Percentiles rank a stretch among this genome's conserved stretches.
phyloP scores from a whole-genome alignment of 2,329 filamentous ascomycete species.

The Lecanicillium sp. region DNA sequence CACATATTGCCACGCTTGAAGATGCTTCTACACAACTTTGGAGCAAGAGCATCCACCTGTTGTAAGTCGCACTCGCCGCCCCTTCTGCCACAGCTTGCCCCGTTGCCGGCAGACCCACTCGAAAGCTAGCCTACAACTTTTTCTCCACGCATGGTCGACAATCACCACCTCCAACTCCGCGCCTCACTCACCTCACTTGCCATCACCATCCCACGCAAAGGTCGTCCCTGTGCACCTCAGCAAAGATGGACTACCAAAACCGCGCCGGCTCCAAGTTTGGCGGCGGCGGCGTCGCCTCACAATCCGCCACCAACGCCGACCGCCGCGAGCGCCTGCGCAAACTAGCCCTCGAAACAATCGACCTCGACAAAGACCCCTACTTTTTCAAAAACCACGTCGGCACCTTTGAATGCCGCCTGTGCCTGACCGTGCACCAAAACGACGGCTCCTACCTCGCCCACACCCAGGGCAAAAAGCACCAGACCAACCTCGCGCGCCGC shows the following conservation, averaged over 20 bases:
- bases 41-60: no score
- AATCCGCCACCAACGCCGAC: slow-evolving; percentile 91
- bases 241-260: slow-evolving; percentile 70
- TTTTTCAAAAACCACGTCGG: slow-evolving; percentile 99
- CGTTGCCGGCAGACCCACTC: no score
- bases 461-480: slow-evolving; percentile 97
- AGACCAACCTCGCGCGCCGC: slow-evolving; percentile 92
- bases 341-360: slow-evolving; percentile 96
- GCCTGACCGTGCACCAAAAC: slow-evolving; percentile 96
- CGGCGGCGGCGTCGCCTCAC: slow-evolving; percentile 90
- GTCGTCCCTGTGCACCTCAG: not conserved
- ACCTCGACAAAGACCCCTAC: slow-evolving; percentile 98
- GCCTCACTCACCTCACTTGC: not conserved
- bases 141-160: no score
- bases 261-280: slow-evolving; percentile 96
- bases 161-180: not conserved
- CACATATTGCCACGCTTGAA: no score
- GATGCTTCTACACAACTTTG: no score
- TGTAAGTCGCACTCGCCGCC: not conserved
- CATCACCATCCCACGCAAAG: not conserved
- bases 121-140: no score
- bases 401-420: slow-evolving; percentile 94
- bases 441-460: slow-evolving; percentile 98
- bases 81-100: no score
- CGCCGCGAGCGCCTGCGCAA: slow-evolving; percentile 94